Evolutionary conservation across 2,329 filamentous ascomycete species (phyloP), one percentile per base, ranked within the genome.

Genomic region (Fusarium longipes): DNA sequence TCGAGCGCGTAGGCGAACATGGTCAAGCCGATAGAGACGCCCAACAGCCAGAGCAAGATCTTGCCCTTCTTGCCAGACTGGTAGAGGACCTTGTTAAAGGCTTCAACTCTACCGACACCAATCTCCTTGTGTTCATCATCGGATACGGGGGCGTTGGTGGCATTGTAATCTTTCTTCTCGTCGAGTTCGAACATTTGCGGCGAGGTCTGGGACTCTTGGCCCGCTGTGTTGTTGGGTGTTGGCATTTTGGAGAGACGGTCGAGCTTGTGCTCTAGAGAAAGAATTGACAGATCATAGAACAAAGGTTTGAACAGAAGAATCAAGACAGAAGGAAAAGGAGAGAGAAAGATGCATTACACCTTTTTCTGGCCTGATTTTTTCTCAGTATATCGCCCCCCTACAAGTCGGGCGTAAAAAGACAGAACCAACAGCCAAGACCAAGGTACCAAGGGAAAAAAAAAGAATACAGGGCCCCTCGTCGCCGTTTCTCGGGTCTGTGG

Each of bases 1-100:
- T 80, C 78, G 33, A 80, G 77, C 6, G 77, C 77, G 38, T 79
- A 79, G 40, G 76, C 77, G 42, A 79, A 79, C 77, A 80, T 75
- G 64, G 76, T 77, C 38, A 77, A 54, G n/a, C 75, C 74, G 55
- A 80, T 76, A 27, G 76, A 78, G 42, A 77, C 49, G 35, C 67
- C 77, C 8, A 80, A 67, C 52, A 78, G 66, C 76, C 76, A 78
- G 30, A 78, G 76, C 51, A 78, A 36, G 6, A 76, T 61, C 67
- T 76, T 77, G 52, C 77, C 77, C 6, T 68, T 71, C 43, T 57
- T 72, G 45, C 77, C 77, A 2, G 77, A 79, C 68, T 77, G 72
- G 70, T 79, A 79, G 25, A 79, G 73, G 3, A 78, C 77, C 70
- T 77, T 78, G 74, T 79, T 79, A 68, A 79, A 79, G 57, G 77